Evolutionary conservation across 2,329 filamentous ascomycete genomes (phyloP).

Genomic region (Hysterium pulicare): DNA sequence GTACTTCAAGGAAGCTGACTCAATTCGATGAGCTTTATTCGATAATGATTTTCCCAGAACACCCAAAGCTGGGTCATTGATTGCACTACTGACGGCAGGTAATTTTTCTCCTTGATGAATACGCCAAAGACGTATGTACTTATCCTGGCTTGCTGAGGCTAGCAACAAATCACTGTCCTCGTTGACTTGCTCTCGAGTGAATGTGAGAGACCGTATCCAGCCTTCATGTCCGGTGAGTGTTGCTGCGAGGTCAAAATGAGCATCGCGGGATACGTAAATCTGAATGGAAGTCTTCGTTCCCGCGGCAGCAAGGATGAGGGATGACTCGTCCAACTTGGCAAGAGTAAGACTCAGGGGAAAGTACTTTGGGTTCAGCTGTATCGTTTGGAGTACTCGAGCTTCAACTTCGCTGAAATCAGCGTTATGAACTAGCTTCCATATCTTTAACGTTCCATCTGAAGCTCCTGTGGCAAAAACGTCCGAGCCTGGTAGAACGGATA

Average conservation of each 20-base stretch:
- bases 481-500: constrained; percentile 46
- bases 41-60: constrained; percentile 71
- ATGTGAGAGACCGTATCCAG: constrained; percentile 85
- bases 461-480: constrained; percentile 56
- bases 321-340: constrained; percentile 54
- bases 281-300: constrained; percentile 83
- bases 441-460: constrained; percentile 60
- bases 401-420: constrained; percentile 24
- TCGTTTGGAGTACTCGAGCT: constrained; percentile 45
- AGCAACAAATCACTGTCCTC: constrained; percentile 68
- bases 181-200: constrained; percentile 60
- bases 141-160: constrained; percentile 94
- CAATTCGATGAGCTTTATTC: constrained; percentile 83
- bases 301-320: constrained; percentile 72
- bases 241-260: constrained; percentile 67
- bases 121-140: constrained; percentile 93
- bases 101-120: constrained; percentile 68
- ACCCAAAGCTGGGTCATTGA: constrained; percentile 55
- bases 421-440: constrained; percentile 61
- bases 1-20: constrained; percentile 60
- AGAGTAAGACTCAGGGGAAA: constrained; percentile 78
- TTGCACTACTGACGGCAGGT: constrained; percentile 53
- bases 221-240: constrained; percentile 87
- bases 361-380: constrained; percentile 71
- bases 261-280: constrained; percentile 62